Evolutionary conservation across 179 eudicot species (phyloP), one percentile per base, ranked within the genome.

Genomic region (Silene coronaria): DNA sequence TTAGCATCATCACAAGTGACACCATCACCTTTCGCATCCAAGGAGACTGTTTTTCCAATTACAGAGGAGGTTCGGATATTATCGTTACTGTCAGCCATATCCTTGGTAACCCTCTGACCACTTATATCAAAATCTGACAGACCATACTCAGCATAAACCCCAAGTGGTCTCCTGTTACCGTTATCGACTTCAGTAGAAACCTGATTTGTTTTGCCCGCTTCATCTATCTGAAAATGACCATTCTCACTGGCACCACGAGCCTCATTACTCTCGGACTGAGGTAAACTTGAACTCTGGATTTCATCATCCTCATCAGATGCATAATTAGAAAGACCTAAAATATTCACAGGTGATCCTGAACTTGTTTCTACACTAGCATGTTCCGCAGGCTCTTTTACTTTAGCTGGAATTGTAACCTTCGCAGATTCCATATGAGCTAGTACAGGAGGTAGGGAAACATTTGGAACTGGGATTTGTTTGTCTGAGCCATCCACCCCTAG

Each of bases 281-380:
- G 80, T 21, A 72, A 70, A 75, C 46, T 76, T 23, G 87, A 74
- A 79, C 77, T 83, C 77, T 77, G 87, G 45, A 48, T 72, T 59
- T 85, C 90, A 70, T 84, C 88, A 38, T 87, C 95, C 48, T 90
- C 92, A 11, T 87, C 90, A 65, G 99, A 90, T 27, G 90, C 88
- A 86, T 95, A 95, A 78, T 83, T 92, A 80, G 79, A 97, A 80
- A 92, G 96, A 67, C 99, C 97, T 78, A 95, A 81, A 53, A 92
- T 79, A 83, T 87, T 87, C 63, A 92, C 97, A 85, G 86, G 84
- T 68, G 89, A 75, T 70, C 81, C 85, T 66, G 92, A 89, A 76
- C 84, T 79, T 68, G 90, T 90, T 66, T 85, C 88, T 76, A 79
- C 88, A 85, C 86, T 84, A 76, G 79, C 87, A 85, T 78, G 81